Percentiles rank a stretch among this genome's conserved stretches.
These are phyloP conservation scores for Ceriops zippeliana DNA, from an alignment of 345 rosid genomes.

Conservation along the genomic window DNA sequence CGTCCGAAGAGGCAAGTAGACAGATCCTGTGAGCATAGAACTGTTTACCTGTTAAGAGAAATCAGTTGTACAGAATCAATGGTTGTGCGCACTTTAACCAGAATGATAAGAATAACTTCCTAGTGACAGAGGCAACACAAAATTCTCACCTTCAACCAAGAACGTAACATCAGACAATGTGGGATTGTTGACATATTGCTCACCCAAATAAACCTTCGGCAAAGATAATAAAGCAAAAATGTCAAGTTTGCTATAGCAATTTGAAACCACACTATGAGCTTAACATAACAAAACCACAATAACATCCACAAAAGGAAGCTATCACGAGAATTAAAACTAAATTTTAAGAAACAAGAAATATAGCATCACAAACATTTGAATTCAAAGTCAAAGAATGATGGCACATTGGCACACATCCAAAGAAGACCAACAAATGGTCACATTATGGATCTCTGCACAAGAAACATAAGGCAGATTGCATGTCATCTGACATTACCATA, in stretches of 20 bases:
- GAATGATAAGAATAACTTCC: too few species aligned
- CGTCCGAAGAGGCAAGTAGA: slow-evolving; percentile 76
- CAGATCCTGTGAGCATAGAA: slow-evolving; percentile 74
- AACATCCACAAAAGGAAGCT: background rate
- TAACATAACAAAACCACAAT: background rate
- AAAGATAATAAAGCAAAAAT: background rate
- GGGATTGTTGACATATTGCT: slow-evolving; percentile 59
- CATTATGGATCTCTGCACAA: too few species aligned
- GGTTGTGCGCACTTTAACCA: too few species aligned
- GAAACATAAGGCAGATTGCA: too few species aligned
- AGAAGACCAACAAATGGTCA: too few species aligned
- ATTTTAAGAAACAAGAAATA: too few species aligned
- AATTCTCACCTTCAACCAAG: slow-evolving; percentile 50
- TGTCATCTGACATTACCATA: too few species aligned
- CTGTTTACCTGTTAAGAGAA: slow-evolving; percentile 41
- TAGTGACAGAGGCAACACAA: background rate
- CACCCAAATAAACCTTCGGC: slow-evolving; percentile 61
- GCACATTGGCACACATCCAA: too few species aligned
- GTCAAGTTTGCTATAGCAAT: background rate
- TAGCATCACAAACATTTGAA: too few species aligned
- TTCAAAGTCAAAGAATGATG: background rate
- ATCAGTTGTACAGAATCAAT: too few species aligned
- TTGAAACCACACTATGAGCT: background rate
- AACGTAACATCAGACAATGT: slow-evolving; percentile 72
- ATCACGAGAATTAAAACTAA: too few species aligned